A percentile compares a stretch with the other conserved stretches of the same genome.
Evolutionary conservation across 176 grass and related monocot species (phyloP).

Genomic region (Carex cristatella): DNA sequence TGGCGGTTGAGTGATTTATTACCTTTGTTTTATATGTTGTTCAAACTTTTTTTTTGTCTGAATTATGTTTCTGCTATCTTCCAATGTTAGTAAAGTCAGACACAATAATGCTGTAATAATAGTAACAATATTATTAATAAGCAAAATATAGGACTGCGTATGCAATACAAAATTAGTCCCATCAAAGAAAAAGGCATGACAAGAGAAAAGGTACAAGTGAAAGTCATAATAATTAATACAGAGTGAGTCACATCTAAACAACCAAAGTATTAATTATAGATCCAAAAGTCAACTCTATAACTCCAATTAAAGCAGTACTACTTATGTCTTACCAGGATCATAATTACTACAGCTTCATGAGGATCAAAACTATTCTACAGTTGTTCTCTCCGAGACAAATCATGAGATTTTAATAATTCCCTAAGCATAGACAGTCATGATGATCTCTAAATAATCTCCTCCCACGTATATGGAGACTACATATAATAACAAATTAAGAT

Average conservation of each 20-base stretch:
- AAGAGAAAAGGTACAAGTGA: not conserved
- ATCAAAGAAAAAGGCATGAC: not conserved
- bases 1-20: not conserved
- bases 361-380: not conserved
- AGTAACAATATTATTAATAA: not conserved
- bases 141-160: not conserved
- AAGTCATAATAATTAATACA: not conserved
- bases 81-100: not conserved
- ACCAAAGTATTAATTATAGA: not conserved
- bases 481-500: not conserved
- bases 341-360: not conserved
- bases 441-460: not conserved
- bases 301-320: not conserved
- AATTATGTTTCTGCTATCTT: not conserved
- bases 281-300: not conserved
- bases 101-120: not conserved
- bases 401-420: not conserved
- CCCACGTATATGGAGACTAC: not conserved
- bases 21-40: not conserved
- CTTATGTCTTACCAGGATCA: not conserved
- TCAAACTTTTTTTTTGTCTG: not conserved
- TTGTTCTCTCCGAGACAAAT: not conserved
- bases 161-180: not conserved
- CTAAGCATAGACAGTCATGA: not conserved
- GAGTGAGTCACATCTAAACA: not conserved